Evolutionary conservation across 2,329 filamentous ascomycete species (phyloP).

Genomic region (Escovopsis sp.): DNA sequence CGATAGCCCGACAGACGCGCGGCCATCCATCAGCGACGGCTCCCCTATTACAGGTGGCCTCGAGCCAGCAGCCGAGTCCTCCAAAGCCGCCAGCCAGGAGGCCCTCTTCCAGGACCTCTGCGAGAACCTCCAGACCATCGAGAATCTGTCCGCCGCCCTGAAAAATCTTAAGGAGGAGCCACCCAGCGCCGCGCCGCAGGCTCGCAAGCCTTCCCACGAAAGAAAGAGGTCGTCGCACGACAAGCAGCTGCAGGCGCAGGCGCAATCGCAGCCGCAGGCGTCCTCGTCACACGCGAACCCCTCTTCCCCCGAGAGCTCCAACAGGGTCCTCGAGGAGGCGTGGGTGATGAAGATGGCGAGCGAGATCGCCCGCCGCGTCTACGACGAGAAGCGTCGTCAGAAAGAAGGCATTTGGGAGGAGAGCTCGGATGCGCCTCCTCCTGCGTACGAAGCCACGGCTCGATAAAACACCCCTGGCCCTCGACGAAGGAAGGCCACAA

Average conservation of each 20-base stretch:
- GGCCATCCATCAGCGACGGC: neutral
- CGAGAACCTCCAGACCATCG: conserved; percentile 8
- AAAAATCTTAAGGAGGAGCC: conserved; percentile 8
- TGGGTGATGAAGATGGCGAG: conserved; percentile 90
- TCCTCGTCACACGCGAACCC: neutral
- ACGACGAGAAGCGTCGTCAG: conserved; percentile 59
- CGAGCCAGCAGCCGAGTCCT: no score
- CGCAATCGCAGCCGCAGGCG: conserved; percentile 28
- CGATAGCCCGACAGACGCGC: conserved; percentile 9
- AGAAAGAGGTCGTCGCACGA: conserved; percentile 11
- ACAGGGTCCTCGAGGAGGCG: conserved; percentile 50
- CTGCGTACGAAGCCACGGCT: conserved; percentile 41
- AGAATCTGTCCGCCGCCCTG: conserved; percentile 11
- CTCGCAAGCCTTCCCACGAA: conserved; percentile 2
- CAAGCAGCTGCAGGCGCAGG: conserved; percentile 3
- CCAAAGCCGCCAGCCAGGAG: conserved; percentile 15
- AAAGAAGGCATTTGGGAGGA: conserved; percentile 27
- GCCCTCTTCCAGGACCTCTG: conserved; percentile 11
- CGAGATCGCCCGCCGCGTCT: conserved; percentile 76
- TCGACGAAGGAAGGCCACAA: no score
- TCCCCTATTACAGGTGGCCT: no score
- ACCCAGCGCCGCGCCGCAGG: conserved; percentile 4
- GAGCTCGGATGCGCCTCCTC: conserved; percentile 41
- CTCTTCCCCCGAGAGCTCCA: neutral
- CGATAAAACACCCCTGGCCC: conserved; percentile 16